Percentiles rank a stretch among this genome's conserved stretches.
Conservation (phyloP, 768 basidiomycete species). For the Vishniacozyma victoriae region DNA sequence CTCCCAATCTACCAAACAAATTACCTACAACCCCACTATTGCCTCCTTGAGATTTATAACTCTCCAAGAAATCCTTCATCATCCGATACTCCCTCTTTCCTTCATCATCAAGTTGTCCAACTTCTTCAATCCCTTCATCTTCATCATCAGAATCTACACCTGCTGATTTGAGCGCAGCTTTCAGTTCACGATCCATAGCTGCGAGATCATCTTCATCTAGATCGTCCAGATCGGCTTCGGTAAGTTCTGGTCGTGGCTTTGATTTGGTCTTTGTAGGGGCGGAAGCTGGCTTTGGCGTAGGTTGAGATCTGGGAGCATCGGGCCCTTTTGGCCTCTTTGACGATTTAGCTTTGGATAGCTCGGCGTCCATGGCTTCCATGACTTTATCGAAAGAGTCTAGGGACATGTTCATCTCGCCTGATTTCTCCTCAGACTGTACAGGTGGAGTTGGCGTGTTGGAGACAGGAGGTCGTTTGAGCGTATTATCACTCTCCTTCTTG, state of each 20-base stretch:
- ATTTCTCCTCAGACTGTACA: background rate
- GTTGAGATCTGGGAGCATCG: constrained; percentile 5
- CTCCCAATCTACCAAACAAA: constrained; percentile 71
- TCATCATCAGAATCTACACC: constrained; percentile 54
- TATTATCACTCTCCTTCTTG: background rate
- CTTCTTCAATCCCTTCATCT: constrained; percentile 50
- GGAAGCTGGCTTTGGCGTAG: constrained; percentile 9
- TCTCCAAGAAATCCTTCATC: constrained; percentile 95
- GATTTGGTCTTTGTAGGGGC: constrained; percentile 15
- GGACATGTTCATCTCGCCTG: constrained; percentile 52
- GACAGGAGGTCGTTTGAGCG: background rate
- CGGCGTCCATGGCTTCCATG: constrained; percentile 90
- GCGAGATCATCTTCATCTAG: constrained; percentile 62
- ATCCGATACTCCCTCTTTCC: constrained; percentile 66
- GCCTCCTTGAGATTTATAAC: constrained; percentile 87
- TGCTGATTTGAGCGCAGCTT: constrained; percentile 55
- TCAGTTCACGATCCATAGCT: constrained; percentile 84
- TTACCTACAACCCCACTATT: constrained; percentile 86
- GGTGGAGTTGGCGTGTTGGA: background rate
- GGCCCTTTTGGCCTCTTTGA: constrained; percentile 26
- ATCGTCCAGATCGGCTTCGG: constrained; percentile 52
- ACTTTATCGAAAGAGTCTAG: constrained; percentile 91
- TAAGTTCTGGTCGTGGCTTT: constrained; percentile 31
- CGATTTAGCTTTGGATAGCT: constrained; percentile 52
- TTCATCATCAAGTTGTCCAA: constrained; percentile 26